Evolutionary conservation across 495 filamentous ascomycete genomes (phyloP), one percentile per base, ranked within the genome.

Genomic region (Penicillium coprophilum): DNA sequence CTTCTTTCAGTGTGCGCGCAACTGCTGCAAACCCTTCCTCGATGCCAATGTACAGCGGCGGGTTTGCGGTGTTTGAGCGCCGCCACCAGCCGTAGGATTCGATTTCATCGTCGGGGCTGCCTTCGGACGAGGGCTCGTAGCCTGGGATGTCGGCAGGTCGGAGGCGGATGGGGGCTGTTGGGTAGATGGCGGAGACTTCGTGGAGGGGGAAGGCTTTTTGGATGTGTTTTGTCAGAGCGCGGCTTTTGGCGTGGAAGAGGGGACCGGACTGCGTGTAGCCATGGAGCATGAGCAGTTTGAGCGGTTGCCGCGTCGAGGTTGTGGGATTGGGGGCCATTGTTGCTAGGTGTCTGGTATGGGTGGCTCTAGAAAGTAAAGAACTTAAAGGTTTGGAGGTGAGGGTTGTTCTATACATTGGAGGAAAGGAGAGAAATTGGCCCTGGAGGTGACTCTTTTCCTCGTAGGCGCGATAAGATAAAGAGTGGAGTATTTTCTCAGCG

Each of bases 241-340:
- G 86, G 59, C 88, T 93, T 78, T 97, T 97, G 71, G 87, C 82
- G 74, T 84, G 86, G 84, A 97, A 97, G 66, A 90, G 75, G 2
- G 84, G 68, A 31, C 92, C 91, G 30, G 91, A 92, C 80, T 97
- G 94, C 1, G 93, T 96, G 84, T 88, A 97, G 72, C 93, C 79
- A 51, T 80, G 77, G 38, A 82, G 76, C 79, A 85, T 70, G 73
- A 86, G 62, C 73, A 85, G 70, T 75, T 80, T 77, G 65, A 81
- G 65, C 38, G 77, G 67, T 64, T 75, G 56, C 63, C 71, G 63
- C 39, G 53, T 31, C 12, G 56, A 50, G 51, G 45, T 47, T 5
- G 62, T 34, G 7, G 57, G 52, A n/a, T 58, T 62, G 2, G 64
- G 58, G 0, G 60, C 64, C 66, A 69, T 71, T 43, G 56, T 60